Conservation (phyloP, 108 stramenopile species). For the Chaetoceros tenuissimus region DNA sequence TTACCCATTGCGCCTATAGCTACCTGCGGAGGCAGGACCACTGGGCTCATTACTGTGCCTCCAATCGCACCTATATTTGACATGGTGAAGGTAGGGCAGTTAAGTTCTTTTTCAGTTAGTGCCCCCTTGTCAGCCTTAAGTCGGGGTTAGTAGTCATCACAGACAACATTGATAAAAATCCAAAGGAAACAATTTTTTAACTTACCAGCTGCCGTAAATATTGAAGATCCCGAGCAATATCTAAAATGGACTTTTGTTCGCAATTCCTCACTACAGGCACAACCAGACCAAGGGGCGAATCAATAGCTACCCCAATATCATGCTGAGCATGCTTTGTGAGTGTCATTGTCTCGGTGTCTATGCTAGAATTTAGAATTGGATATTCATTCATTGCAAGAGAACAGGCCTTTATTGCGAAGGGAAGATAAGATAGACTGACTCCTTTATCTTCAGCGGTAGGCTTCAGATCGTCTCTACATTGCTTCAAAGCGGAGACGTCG, state of each 20-base stretch:
- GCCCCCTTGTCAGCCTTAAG: constrained; percentile 31
- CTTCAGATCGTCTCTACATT: constrained; percentile 56
- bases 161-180: constrained; percentile 2
- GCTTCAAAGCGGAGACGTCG: constrained; percentile 47
- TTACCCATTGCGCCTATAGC: constrained; percentile 96
- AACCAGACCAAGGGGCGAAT: constrained; percentile 86
- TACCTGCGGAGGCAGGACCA: constrained; percentile 86
- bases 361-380: constrained; percentile 84
- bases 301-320: constrained; percentile 97
- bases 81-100: constrained; percentile 85
- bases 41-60: constrained; percentile 91
- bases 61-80: constrained; percentile 98
- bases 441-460: constrained; percentile 32
- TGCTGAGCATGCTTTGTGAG: constrained; percentile 73
- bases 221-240: constrained; percentile 82
- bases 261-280: constrained; percentile 84
- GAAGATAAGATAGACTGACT: constrained; percentile 68
- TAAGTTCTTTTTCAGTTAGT: constrained; percentile 66
- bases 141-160: neutral
- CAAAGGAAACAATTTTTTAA: neutral
- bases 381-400: constrained; percentile 76
- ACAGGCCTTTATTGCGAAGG: constrained; percentile 88
- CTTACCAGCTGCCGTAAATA: constrained; percentile 51
- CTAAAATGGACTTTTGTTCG: constrained; percentile 63
- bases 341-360: constrained; percentile 52